Percentiles rank a stretch among this genome's conserved stretches.
phyloP scores from a whole-genome alignment of 805 yeast species.

The Spathaspora sp. region DNA sequence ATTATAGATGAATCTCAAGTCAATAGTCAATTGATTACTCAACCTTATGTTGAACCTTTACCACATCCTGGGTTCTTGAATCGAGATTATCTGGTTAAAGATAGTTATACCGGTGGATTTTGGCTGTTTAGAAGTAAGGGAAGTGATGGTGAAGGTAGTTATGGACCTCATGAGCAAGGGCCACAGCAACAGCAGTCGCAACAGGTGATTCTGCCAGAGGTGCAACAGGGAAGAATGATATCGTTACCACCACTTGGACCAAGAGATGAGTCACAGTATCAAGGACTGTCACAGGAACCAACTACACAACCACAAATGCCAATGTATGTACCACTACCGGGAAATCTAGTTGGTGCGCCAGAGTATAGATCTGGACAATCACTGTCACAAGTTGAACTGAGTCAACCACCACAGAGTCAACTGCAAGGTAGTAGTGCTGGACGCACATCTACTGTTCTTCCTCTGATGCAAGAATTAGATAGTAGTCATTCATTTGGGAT shows the following conservation, averaged over 20 bases:
- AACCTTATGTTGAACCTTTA: slow-evolving; percentile 17
- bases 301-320: neutral
- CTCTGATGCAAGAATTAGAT: slow-evolving; percentile 9
- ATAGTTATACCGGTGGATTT: slow-evolving; percentile 5
- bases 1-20: slow-evolving; percentile 24
- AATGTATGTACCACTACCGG: neutral
- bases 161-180: slow-evolving; percentile 2
- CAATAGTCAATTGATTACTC: slow-evolving; percentile 7
- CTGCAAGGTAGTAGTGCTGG: neutral
- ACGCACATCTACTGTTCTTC: slow-evolving; percentile 1
- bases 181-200: slow-evolving; percentile 6
- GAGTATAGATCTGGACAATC: neutral
- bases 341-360: neutral
- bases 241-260: neutral
- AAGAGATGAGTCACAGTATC: neutral
- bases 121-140: neutral
- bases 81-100: slow-evolving; percentile 24
- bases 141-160: neutral
- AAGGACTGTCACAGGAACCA: neutral
- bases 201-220: slow-evolving; percentile 3
- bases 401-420: neutral
- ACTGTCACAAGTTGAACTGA: neutral
- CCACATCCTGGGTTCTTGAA: slow-evolving; percentile 30
- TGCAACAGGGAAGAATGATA: slow-evolving; percentile 2
- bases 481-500: neutral